Base-by-base conservation (phyloP, 345 rosid genomes). In the Gossypium raimondii region DNA sequence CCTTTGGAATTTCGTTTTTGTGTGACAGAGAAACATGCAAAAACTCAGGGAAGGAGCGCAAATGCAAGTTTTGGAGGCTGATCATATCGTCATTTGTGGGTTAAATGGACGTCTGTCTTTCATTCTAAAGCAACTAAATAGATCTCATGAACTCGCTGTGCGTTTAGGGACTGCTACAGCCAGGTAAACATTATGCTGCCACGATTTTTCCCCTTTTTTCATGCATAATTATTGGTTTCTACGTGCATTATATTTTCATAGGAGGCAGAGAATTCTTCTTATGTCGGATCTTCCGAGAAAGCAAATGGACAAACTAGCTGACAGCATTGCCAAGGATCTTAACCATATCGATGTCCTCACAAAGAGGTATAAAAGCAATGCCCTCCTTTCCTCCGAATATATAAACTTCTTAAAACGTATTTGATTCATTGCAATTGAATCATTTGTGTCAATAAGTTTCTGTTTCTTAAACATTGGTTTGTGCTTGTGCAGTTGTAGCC, bases 231-330 rank as follows among this genome's bases (percentile, higher is more conserved):
- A 56, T 76, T 68, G 56, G 47, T 50, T 61, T 66, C 9, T 70
- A 76, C 58, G n/a, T 25, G 18, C 80, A 29, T 58, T 76, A 61
- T 53, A 34, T 77, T 58, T 74, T 82, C 78, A 53, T 82, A 94
- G 98, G 94, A 87, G 81, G 88, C 99, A 95, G 82, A 88, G 93
- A 84, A 88, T 95, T 83, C 96, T 95, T 85, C 93, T 95, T 75
- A 83, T 94, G 96, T 87, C 97, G 67, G 99, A 94, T 85, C 87
- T 90, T 79, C 98, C 98, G 24, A 86, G 99, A 87, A 95, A 91
- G 85, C 94, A 95, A 84, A 92, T 92, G 78, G 97, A 95, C 79
- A 89, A 84, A 85, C 69, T 91, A 56, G 93, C 94, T 72, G 98
- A 95, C 70, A 84, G 75, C 75, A 77, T 87, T 44, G 81, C 89